phyloP scores from a whole-genome alignment of 2,329 filamentous ascomycete genomes.

The Colletotrichum chrysophilum region DNA sequence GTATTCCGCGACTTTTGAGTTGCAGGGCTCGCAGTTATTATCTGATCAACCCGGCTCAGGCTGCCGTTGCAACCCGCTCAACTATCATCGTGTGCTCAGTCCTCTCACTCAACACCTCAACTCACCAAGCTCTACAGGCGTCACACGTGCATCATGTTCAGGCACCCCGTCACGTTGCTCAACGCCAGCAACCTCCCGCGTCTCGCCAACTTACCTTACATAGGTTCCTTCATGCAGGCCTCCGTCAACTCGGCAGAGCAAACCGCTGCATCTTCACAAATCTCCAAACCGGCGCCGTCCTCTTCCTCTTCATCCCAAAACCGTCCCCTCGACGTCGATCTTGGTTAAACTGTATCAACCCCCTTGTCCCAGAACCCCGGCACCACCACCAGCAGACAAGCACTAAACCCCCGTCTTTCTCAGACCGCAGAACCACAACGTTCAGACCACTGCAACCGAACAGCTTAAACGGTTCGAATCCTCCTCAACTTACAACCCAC shows the following conservation, averaged over 20 bases:
- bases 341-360: slow-evolving; percentile 5
- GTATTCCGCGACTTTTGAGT: neutral
- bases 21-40: neutral
- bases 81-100: neutral
- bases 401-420: neutral
- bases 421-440: neutral
- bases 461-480: neutral
- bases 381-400: neutral
- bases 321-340: slow-evolving; percentile 12
- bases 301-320: slow-evolving; percentile 5
- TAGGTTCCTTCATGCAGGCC: neutral
- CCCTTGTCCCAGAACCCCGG: neutral
- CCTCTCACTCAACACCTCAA: neutral
- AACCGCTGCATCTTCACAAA: neutral
- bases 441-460: neutral
- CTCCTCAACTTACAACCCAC: neutral
- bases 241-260: neutral
- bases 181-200: neutral
- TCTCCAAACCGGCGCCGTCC: neutral
- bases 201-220: neutral
- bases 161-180: neutral
- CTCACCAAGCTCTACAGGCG: neutral
- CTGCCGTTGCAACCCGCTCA: neutral
- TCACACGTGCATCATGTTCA: neutral
- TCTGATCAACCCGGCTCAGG: neutral